Conservation (phyloP, 306 rosid genomes). For the Prunus mira region DNA sequence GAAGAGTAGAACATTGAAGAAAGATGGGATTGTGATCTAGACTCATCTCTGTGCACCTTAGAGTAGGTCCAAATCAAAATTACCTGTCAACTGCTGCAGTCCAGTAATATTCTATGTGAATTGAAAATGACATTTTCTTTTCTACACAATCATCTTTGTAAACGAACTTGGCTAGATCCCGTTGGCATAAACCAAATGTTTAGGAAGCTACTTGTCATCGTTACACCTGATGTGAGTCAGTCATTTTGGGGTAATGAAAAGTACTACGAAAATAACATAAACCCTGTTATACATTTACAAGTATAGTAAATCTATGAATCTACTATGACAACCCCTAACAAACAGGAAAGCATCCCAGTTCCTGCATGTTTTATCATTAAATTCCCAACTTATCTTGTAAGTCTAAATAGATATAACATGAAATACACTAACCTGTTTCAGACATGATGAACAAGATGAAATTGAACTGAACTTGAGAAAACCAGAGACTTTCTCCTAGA, state of each 20-base stretch:
- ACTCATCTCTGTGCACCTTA: neutral
- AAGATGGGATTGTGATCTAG: slow-evolving; percentile 23
- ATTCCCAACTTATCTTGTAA: neutral
- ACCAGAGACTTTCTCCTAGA: no score
- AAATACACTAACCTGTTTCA: no score
- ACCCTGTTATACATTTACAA: neutral
- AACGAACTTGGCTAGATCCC: no score
- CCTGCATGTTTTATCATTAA: neutral
- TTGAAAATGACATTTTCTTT: neutral
- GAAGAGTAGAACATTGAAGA: slow-evolving; percentile 54
- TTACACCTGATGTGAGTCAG: no score
- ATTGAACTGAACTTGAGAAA: no score
- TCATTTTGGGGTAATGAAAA: no score
- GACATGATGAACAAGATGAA: no score
- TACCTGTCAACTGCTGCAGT: slow-evolving; percentile 7
- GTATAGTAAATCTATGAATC: neutral
- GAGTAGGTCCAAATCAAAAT: slow-evolving; percentile 20
- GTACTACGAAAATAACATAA: neutral
- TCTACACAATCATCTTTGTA: neutral
- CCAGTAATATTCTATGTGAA: neutral
- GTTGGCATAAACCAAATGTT: no score
- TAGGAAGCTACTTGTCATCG: no score
- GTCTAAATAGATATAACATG: no score
- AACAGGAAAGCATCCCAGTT: neutral
- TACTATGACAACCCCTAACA: neutral